Evolutionary conservation across 1,139 yeast genomes (phyloP).

Genomic region (Diutina sp.): DNA sequence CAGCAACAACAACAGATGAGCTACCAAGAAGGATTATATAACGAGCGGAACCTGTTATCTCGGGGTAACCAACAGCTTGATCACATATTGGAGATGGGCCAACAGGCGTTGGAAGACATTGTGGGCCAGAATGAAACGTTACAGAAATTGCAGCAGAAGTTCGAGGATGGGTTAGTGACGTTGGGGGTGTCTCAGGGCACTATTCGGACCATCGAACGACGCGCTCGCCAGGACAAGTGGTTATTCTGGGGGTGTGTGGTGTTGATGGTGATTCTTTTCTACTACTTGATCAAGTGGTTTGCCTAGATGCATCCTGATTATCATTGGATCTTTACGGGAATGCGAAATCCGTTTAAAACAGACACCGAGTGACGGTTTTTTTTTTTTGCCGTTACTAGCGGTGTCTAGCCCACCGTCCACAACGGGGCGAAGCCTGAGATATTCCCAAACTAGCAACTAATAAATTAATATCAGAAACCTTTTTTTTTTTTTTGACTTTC

Average conservation of each 20-base stretch:
- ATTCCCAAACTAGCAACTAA: not conserved
- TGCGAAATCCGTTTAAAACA: too few species aligned
- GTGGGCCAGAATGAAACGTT: slow-evolving; percentile 75
- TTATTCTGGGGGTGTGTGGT: slow-evolving; percentile 70
- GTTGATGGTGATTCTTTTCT: slow-evolving; percentile 54
- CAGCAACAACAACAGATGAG: slow-evolving; percentile 18
- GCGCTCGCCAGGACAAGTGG: slow-evolving; percentile 86
- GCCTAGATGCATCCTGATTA: not conserved
- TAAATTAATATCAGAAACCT: not conserved
- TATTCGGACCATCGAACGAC: slow-evolving; percentile 63
- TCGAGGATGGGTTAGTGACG: slow-evolving; percentile 62
- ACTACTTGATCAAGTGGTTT: slow-evolving; percentile 54
- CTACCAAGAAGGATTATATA: slow-evolving; percentile 53
- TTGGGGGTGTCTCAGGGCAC: slow-evolving; percentile 84
- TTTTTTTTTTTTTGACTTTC: too few species aligned
- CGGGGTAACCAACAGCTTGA: slow-evolving; percentile 77
- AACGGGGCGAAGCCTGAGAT: not conserved
- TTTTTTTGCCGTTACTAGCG: not conserved
- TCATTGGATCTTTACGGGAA: too few species aligned
- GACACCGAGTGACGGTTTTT: not conserved
- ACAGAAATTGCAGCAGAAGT: slow-evolving; percentile 45
- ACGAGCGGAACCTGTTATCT: slow-evolving; percentile 53
- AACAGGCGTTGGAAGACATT: slow-evolving; percentile 72
- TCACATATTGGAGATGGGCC: slow-evolving; percentile 82
- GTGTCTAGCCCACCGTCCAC: not conserved